Conservation (phyloP, 805 yeast genomes). For the Kodamaea nitidulidarum region DNA sequence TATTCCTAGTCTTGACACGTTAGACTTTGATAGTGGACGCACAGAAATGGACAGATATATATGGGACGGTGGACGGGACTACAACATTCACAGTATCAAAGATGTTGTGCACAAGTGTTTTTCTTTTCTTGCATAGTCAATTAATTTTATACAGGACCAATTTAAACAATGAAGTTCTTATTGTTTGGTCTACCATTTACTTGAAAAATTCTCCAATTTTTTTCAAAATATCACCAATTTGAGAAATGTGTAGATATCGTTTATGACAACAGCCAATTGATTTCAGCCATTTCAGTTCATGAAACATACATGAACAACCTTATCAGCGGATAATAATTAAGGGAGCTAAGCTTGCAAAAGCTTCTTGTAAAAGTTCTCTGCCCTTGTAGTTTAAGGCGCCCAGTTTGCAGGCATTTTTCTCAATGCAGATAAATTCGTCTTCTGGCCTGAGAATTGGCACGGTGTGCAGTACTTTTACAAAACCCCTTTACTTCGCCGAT, state of each 20-base stretch:
- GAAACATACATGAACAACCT: too few species aligned
- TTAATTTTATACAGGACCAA: too few species aligned
- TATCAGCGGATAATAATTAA: too few species aligned
- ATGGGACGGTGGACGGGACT: conserved; percentile 70
- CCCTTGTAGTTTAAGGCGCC: background rate
- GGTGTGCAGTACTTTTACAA: background rate
- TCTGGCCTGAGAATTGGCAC: background rate
- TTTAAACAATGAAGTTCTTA: too few species aligned
- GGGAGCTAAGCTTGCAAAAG: too few species aligned
- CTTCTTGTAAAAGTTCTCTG: too few species aligned
- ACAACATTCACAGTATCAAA: conserved; percentile 29
- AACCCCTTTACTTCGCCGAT: background rate
- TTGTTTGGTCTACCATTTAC: too few species aligned
- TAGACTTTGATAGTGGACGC: conserved; percentile 81
- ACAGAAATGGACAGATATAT: conserved; percentile 75
- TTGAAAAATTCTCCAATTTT: background rate
- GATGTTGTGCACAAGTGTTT: conserved; percentile 30
- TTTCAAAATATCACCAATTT: background rate
- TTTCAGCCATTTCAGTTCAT: too few species aligned
- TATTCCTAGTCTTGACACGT: conserved; percentile 62
- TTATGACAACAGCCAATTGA: background rate
- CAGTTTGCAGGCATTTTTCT: background rate
- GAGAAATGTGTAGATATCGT: background rate
- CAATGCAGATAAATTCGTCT: conserved; percentile 1
- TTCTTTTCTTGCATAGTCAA: conserved; percentile 30